Conservation (phyloP, 1,139 yeast genomes). For the Saccharomyces pastorianus region DNA sequence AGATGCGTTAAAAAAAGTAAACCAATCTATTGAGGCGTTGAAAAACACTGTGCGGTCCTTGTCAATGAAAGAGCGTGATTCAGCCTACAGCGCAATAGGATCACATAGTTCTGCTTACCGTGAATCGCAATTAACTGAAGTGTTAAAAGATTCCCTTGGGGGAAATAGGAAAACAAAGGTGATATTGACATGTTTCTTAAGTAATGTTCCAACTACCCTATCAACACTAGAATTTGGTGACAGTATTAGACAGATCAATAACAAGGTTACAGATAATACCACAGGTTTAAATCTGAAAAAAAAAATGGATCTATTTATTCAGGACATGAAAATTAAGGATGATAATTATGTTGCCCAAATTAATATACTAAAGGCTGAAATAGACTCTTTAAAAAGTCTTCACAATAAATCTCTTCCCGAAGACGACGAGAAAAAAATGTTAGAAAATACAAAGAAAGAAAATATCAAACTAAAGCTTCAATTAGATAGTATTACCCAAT, state of each 20-base stretch:
- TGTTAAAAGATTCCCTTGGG: slow-evolving; percentile 77
- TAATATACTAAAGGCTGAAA: slow-evolving; percentile 44
- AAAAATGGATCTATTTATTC: slow-evolving; percentile 40
- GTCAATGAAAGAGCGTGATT: slow-evolving; percentile 47
- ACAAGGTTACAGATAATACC: slow-evolving; percentile 54
- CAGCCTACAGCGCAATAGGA: background rate
- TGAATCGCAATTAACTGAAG: slow-evolving; percentile 76
- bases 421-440: slow-evolving; percentile 28
- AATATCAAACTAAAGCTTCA: slow-evolving; percentile 41
- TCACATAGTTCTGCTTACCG: slow-evolving; percentile 68
- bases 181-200: slow-evolving; percentile 63
- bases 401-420: background rate
- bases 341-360: slow-evolving; percentile 40
- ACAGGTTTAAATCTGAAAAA: slow-evolving; percentile 57
- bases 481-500: slow-evolving; percentile 34
- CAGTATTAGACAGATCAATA: slow-evolving; percentile 65
- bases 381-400: slow-evolving; percentile 40
- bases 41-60: slow-evolving; percentile 78
- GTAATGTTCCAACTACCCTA: slow-evolving; percentile 60
- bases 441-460: slow-evolving; percentile 37
- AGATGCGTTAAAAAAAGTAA: slow-evolving; percentile 81
- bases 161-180: slow-evolving; percentile 80
- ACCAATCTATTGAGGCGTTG: slow-evolving; percentile 65
- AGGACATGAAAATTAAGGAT: slow-evolving; percentile 42
- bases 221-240: slow-evolving; percentile 76